Evolutionary conservation across 768 basidiomycete species (phyloP).

Genomic region (Psilocybe subaeruginosa): DNA sequence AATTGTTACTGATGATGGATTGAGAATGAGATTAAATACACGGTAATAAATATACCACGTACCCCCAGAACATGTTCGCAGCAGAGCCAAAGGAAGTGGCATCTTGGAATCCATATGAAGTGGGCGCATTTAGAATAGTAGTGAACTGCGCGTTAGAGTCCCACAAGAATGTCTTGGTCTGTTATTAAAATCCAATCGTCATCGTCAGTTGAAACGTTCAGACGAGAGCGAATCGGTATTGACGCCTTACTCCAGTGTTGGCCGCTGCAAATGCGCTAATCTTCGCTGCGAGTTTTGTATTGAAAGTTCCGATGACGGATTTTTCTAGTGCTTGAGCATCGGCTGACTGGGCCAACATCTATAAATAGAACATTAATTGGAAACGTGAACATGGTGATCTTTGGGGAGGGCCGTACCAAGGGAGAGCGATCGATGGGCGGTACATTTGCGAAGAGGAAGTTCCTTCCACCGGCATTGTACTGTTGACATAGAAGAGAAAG

Average conservation of each 20-base stretch:
- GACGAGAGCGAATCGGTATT: neutral
- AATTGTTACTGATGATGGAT: slow-evolving; percentile 46
- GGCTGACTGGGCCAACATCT: slow-evolving; percentile 53
- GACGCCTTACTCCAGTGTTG: slow-evolving; percentile 46
- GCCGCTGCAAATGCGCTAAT: slow-evolving; percentile 43
- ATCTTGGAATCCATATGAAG: slow-evolving; percentile 55
- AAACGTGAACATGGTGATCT: no score
- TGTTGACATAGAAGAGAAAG: slow-evolving; percentile 14
- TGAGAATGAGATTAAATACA: neutral
- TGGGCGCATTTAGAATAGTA: slow-evolving; percentile 48
- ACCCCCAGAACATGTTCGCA: slow-evolving; percentile 58
- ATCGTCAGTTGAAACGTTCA: neutral
- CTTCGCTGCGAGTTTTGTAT: slow-evolving; percentile 47
- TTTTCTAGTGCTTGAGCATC: slow-evolving; percentile 43
- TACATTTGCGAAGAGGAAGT: slow-evolving; percentile 53
- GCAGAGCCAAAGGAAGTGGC: slow-evolving; percentile 46
- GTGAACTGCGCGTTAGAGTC: slow-evolving; percentile 53
- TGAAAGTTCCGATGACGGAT: slow-evolving; percentile 53
- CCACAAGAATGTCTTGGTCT: slow-evolving; percentile 53
- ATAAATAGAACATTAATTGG: neutral
- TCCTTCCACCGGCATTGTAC: slow-evolving; percentile 55
- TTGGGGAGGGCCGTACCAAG: slow-evolving; percentile 29
- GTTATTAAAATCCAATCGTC: neutral
- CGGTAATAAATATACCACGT: slow-evolving; percentile 12
- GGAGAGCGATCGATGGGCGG: slow-evolving; percentile 46